A percentile compares a stretch with the other conserved stretches of the same genome.
Evolutionary conservation across 2,329 filamentous ascomycete genomes (phyloP).

Genomic region (Fonsecaea monophora): DNA sequence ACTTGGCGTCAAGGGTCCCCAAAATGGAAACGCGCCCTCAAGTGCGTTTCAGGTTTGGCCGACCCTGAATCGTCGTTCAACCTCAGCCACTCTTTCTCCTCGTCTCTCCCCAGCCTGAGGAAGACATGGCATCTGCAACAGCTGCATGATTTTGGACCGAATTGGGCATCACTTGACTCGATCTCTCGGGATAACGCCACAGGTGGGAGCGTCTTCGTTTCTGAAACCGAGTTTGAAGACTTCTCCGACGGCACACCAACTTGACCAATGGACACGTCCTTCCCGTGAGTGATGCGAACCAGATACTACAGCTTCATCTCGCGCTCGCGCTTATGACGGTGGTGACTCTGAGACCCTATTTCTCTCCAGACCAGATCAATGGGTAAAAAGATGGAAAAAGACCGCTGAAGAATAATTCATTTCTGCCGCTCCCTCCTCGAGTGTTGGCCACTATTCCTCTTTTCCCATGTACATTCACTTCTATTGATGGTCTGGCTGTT

Average conservation of each 20-base stretch:
- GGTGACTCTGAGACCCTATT: constrained; percentile 14
- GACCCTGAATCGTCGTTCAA: constrained; percentile 18
- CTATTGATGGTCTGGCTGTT: constrained; percentile 26
- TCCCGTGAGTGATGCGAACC: constrained; percentile 19
- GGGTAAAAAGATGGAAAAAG: constrained; percentile 2
- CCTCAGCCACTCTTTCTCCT: constrained; percentile 36
- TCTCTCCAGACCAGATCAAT: neutral
- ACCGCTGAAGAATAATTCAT: constrained; percentile 23
- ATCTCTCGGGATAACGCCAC: constrained; percentile 21
- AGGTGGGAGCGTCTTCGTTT: constrained; percentile 7
- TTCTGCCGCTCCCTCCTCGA: constrained; percentile 25
- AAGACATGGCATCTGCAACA: constrained; percentile 16
- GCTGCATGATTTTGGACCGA: constrained; percentile 19
- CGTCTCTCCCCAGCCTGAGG: constrained; percentile 27
- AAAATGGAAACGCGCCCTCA: constrained; percentile 21
- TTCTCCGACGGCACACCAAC: constrained; percentile 31
- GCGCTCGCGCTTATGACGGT: constrained; percentile 29
- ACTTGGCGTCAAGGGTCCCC: constrained; percentile 23
- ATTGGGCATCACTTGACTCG: constrained; percentile 15
- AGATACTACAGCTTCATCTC: constrained; percentile 36
- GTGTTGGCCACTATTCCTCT: constrained; percentile 16
- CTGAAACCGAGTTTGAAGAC: constrained; percentile 29
- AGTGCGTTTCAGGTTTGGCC: constrained; percentile 33
- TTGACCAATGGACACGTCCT: constrained; percentile 32
- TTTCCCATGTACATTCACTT: constrained; percentile 18